phyloP scores from a whole-genome alignment of 2,329 filamentous ascomycete species.

The Mycogone perniciosa region DNA sequence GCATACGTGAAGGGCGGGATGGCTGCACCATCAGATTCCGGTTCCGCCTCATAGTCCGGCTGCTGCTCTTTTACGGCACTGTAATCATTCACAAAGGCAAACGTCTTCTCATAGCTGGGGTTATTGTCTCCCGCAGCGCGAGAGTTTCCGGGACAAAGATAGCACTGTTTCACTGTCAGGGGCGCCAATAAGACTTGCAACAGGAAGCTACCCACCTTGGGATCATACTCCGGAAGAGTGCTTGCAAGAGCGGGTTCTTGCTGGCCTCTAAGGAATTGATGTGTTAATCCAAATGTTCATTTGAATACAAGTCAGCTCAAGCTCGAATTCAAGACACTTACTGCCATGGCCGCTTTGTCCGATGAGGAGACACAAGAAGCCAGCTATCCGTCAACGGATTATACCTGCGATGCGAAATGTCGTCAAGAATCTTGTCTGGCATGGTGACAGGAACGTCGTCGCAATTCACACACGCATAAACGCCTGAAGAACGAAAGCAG shows the following conservation, averaged over 20 bases:
- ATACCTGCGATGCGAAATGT: slow-evolving; percentile 92
- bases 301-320: background rate
- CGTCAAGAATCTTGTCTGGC: slow-evolving; percentile 75
- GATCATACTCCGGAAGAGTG: slow-evolving; percentile 73
- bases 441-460: slow-evolving; percentile 36
- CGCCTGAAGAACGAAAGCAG: background rate
- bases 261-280: slow-evolving; percentile 55
- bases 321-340: slow-evolving; percentile 43
- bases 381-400: slow-evolving; percentile 87
- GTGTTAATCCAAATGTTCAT: background rate
- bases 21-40: slow-evolving; percentile 30
- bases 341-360: slow-evolving; percentile 98
- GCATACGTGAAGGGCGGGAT: background rate
- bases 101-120: slow-evolving; percentile 78
- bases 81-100: slow-evolving; percentile 96
- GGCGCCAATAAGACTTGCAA: background rate
- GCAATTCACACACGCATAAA: background rate
- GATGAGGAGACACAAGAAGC: slow-evolving; percentile 91
- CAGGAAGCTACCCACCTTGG: slow-evolving; percentile 43
- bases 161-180: slow-evolving; percentile 54
- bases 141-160: slow-evolving; percentile 86
- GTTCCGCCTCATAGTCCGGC: slow-evolving; percentile 58
- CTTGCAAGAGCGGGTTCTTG: slow-evolving; percentile 66
- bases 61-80: slow-evolving; percentile 94
- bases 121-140: slow-evolving; percentile 83